Conservation (phyloP, 495 filamentous ascomycete species). For the Lichenothelia convexa region DNA sequence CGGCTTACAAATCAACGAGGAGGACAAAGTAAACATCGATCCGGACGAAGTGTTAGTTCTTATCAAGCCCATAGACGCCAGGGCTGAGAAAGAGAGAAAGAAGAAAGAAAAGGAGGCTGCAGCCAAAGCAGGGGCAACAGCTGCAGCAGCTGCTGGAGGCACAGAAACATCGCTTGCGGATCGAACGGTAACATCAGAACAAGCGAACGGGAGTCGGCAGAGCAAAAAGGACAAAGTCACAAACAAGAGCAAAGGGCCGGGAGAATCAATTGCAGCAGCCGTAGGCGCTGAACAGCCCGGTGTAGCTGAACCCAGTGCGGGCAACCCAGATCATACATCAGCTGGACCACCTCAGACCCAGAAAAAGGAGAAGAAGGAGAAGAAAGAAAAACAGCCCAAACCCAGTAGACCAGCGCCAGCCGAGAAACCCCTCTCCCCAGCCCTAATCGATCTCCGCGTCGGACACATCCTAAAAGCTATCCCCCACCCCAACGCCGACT, state of each 20-base stretch:
- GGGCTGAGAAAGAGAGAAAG: slow-evolving; percentile 37
- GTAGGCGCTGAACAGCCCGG: slow-evolving; percentile 12
- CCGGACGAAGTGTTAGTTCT: slow-evolving; percentile 56
- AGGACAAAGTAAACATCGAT: slow-evolving; percentile 68
- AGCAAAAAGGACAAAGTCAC: slow-evolving; percentile 8
- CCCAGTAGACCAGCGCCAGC: slow-evolving; percentile 39
- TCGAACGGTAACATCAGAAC: slow-evolving; percentile 2
- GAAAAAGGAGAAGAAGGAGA: slow-evolving; percentile 75
- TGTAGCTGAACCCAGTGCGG: slow-evolving; percentile 3
- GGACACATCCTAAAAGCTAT: slow-evolving; percentile 91
- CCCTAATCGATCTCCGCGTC: slow-evolving; percentile 81
- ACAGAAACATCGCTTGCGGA: slow-evolving; percentile 2
- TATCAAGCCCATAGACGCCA: slow-evolving; percentile 28
- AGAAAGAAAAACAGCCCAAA: slow-evolving; percentile 53
- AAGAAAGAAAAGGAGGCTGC: slow-evolving; percentile 26
- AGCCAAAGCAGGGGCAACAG: slow-evolving; percentile 7
- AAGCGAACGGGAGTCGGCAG: slow-evolving; percentile 4
- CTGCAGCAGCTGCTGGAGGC: slow-evolving; percentile 1
- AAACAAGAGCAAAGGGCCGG: slow-evolving; percentile 18
- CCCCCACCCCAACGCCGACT: slow-evolving; percentile 92
- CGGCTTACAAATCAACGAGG: slow-evolving; percentile 45
- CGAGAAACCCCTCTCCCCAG: slow-evolving; percentile 55
- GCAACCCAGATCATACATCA: background rate
- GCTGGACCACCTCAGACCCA: slow-evolving; percentile 6
- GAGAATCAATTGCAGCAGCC: slow-evolving; percentile 14